A percentile compares a stretch with the other conserved stretches of the same genome.
phyloP scores from a whole-genome alignment of 768 basidiomycete genomes.

The Collybiopsis luxurians region DNA sequence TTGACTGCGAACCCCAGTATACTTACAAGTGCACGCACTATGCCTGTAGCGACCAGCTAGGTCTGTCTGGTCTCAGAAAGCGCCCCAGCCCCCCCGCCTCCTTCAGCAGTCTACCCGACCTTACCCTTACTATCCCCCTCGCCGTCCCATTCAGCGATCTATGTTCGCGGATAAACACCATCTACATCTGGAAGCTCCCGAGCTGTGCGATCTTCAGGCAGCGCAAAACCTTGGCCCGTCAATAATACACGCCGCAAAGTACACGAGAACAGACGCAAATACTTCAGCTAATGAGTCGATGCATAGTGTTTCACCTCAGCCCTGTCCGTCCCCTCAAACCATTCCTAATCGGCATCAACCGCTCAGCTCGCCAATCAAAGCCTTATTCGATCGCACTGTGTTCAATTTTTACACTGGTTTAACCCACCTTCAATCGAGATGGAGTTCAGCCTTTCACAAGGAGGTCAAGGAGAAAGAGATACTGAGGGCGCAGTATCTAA shows the following conservation, averaged over 20 bases:
- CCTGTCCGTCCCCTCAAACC: neutral
- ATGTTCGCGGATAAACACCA: neutral
- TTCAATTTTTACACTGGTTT: neutral
- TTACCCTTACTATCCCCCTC: neutral
- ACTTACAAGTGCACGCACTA: neutral
- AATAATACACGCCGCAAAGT: neutral
- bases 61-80: too few relatives aligned
- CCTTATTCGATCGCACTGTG: conserved; percentile 5
- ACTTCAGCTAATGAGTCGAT: neutral
- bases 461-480: conserved; percentile 1
- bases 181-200: neutral
- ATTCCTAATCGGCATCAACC: neutral
- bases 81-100: neutral
- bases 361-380: neutral
- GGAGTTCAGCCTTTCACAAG: neutral
- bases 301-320: neutral
- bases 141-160: neutral
- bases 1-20: neutral
- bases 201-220: neutral
- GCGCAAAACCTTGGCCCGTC: neutral
- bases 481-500: neutral
- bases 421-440: neutral
- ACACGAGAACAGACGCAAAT: too few relatives aligned
- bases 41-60: neutral
- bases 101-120: neutral